Conservation (phyloP, 75 land plant species). For the Chamaecyparis obtusa region DNA sequence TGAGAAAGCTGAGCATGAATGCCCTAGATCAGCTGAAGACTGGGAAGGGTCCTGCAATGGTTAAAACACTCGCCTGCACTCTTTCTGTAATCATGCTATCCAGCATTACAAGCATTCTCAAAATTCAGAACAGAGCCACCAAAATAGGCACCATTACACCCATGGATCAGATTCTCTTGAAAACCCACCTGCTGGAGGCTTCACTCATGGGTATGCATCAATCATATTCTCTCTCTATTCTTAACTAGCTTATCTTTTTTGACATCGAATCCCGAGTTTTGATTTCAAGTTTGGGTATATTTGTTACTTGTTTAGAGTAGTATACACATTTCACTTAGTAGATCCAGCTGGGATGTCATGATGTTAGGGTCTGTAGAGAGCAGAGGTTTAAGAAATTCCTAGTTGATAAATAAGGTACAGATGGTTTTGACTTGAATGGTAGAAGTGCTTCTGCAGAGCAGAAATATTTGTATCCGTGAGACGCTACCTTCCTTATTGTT, state of each 20-base stretch:
- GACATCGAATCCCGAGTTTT: not conserved
- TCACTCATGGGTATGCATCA: slow-evolving; percentile 27
- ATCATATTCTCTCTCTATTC: not conserved
- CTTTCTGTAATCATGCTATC: slow-evolving; percentile 16
- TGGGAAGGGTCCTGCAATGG: slow-evolving; percentile 20
- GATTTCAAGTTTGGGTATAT: not conserved
- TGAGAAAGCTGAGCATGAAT: not conserved
- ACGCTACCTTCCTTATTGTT: no score
- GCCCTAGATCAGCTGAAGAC: slow-evolving; percentile 23
- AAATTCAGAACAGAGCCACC: slow-evolving; percentile 12
- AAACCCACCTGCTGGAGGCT: slow-evolving; percentile 29
- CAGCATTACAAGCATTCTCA: slow-evolving; percentile 21
- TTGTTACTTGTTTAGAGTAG: not conserved
- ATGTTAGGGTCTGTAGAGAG: not conserved
- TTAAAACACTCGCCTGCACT: slow-evolving; percentile 19
- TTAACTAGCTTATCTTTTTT: not conserved
- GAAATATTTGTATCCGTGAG: not conserved
- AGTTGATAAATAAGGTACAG: not conserved
- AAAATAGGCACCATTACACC: slow-evolving; percentile 20
- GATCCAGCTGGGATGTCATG: not conserved
- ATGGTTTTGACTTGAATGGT: not conserved
- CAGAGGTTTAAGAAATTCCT: not conserved
- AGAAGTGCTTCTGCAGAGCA: not conserved
- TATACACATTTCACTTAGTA: not conserved
- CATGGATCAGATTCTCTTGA: slow-evolving; percentile 25